Evolutionary conservation across 345 rosid genomes (phyloP), one percentile per base, ranked within the genome.

Genomic region (Populus euphratica): DNA sequence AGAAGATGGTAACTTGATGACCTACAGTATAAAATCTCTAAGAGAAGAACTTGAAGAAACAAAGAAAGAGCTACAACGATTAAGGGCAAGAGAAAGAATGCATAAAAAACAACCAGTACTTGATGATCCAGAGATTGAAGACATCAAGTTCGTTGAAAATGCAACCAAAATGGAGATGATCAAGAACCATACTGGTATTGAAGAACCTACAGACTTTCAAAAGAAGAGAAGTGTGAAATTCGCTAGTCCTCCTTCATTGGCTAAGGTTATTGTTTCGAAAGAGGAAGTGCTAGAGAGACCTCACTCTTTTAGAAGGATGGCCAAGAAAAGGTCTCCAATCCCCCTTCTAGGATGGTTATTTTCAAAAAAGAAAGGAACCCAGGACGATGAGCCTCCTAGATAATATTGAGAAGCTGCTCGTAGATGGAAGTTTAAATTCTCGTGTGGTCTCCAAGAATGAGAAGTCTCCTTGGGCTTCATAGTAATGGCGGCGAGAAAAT

Each of bases 21-120:
- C 84, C 21, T 49, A 72, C 14, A 14, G 75, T 77, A 76, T 91
- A 49, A 74, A 78, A 59, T 69, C 86, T 36, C 86, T 91, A 17
- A 83, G 71, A 62, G 79, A 83, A 36, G 97, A 92, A 63, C 91
- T 87, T 4, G 87, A 86, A 62, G 85, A 71, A 41, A 81, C 82
- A 14, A 87, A 81, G 73, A 83, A 77, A 56, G 90, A 90, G 86
- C 76, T 90, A 2, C 79, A 81, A 63, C 83, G 69, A 33, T 59
- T 87, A 23, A 86, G 78, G 64, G 77, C 63, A 27, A 74, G 38
- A 25, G 75, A 82, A 43, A 29, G 38, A 27, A 54, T 44, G 64
- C 64, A 62, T 16, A 81, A 77, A n/a, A 79, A 83, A 65, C 86
- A 77, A 6, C 72, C 54, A 61, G 21, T 70, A 47, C 52, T 69